phyloP scores from a whole-genome alignment of 225 moss, liverwort and hornwort species.

The Pseudoscleropodium purum region DNA sequence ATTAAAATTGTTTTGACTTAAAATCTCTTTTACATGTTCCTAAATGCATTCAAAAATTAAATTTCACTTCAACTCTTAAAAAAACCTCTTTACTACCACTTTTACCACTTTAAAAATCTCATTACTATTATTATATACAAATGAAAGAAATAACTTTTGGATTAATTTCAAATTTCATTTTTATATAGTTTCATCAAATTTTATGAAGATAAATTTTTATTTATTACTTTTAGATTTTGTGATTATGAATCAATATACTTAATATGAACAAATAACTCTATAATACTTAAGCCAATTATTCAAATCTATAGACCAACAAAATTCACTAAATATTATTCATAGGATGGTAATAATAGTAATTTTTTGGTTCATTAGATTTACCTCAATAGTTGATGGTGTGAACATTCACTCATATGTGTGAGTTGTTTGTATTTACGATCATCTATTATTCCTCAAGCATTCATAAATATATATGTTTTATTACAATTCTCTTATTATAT shows the following conservation, averaged over 20 bases:
- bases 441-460: neutral
- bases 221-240: neutral
- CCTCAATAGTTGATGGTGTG: neutral
- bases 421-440: too few species aligned
- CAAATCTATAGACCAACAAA: neutral
- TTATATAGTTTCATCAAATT: neutral
- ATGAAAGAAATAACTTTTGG: neutral
- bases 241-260: neutral
- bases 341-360: neutral
- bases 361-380: too few species aligned
- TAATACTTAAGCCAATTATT: neutral
- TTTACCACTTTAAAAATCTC: neutral
- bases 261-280: neutral
- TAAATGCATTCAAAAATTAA: neutral
- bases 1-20: neutral
- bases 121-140: too few species aligned
- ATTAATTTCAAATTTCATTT: neutral
- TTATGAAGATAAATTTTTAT: too few species aligned
- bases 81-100: neutral
- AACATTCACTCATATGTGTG: fast-evolving
- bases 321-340: neutral
- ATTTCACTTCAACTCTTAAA: neutral
- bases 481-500: neutral
- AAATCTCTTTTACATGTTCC: neutral
- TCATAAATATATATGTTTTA: neutral